phyloP scores from a whole-genome alignment of 306 rosid species.

The Sicyos baderoa region DNA sequence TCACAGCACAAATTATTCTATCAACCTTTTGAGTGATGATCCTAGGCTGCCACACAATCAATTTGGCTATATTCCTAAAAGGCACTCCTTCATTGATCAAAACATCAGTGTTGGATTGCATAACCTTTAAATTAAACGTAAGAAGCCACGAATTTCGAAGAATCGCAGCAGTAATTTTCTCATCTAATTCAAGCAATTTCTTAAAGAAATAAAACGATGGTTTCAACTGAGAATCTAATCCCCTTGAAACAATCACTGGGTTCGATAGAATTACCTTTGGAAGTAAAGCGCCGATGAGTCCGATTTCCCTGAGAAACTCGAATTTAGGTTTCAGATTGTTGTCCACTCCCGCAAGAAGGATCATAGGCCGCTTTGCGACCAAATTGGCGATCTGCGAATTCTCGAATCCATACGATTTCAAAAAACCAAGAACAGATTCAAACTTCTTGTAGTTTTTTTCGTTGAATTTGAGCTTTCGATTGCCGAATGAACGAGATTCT shows the following conservation, averaged over 20 bases:
- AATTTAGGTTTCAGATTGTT: constrained; percentile 10
- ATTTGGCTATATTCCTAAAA: not conserved
- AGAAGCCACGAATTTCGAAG: constrained; percentile 16
- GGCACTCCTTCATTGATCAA: constrained; percentile 18
- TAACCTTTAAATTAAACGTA: not conserved
- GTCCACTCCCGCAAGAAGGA: not conserved
- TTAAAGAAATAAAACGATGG: constrained; percentile 11
- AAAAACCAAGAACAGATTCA: not conserved
- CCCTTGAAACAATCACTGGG: not conserved
- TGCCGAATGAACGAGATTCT: not conserved
- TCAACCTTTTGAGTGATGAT: not conserved
- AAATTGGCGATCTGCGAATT: constrained; percentile 17
- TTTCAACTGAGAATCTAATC: constrained; percentile 19
- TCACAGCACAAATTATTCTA: too few relatives aligned
- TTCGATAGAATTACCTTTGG: constrained; percentile 8
- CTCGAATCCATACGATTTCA: constrained; percentile 7
- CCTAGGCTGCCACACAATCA: not conserved
- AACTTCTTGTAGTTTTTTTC: not conserved
- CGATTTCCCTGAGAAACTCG: constrained; percentile 5
- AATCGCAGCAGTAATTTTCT: not conserved
- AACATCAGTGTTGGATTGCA: constrained; percentile 15
- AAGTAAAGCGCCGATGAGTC: not conserved
- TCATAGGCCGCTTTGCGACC: not conserved
- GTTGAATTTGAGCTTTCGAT: not conserved
- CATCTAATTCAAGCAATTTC: constrained; percentile 5